These are phyloP conservation scores for Hypoxylon lienhwacheense DNA, from an alignment of 495 filamentous ascomycete species.

Conservation along the genomic window DNA sequence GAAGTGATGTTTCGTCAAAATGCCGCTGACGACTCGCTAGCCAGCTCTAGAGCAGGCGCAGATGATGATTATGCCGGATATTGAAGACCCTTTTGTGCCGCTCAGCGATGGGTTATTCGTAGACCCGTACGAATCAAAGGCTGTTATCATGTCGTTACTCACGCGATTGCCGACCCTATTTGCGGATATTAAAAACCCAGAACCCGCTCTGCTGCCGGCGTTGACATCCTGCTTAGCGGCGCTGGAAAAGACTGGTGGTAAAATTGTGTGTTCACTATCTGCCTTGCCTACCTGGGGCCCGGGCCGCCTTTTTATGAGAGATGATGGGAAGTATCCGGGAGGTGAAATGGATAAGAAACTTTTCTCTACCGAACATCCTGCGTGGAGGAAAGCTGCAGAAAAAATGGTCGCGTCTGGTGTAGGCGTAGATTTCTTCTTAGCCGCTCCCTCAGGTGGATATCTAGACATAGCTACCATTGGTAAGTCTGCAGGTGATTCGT, in stretches of 20 bases:
- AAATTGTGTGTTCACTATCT: conserved; percentile 83
- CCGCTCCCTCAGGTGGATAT: conserved; percentile 84
- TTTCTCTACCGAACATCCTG: conserved; percentile 84
- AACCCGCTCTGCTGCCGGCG: conserved; percentile 81
- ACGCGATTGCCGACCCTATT: conserved; percentile 80
- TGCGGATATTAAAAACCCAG: conserved; percentile 80
- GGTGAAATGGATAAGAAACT: conserved; percentile 92
- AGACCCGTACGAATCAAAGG: conserved; percentile 88
- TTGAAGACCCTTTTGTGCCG: conserved; percentile 96
- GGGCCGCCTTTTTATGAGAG: conserved; percentile 76
- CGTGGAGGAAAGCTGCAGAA: conserved; percentile 77
- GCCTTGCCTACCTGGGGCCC: conserved; percentile 90
- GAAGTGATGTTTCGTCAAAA: neutral
- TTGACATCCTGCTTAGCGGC: conserved; percentile 80
- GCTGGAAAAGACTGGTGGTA: conserved; percentile 83
- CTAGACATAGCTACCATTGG: conserved; percentile 94
- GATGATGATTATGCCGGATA: conserved; percentile 98
- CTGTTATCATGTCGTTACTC: conserved; percentile 83
- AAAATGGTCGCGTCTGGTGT: conserved; percentile 88
- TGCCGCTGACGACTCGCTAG: conserved; percentile 43
- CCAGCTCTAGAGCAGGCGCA: conserved; percentile 82
- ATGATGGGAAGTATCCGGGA: conserved; percentile 82
- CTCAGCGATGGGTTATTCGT: conserved; percentile 91
- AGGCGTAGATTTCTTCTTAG: conserved; percentile 92
- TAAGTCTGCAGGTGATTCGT: conserved; percentile 45